Evolutionary conservation across 1,284 basidiomycete species (phyloP).

Genomic region (Mycena sp.): DNA sequence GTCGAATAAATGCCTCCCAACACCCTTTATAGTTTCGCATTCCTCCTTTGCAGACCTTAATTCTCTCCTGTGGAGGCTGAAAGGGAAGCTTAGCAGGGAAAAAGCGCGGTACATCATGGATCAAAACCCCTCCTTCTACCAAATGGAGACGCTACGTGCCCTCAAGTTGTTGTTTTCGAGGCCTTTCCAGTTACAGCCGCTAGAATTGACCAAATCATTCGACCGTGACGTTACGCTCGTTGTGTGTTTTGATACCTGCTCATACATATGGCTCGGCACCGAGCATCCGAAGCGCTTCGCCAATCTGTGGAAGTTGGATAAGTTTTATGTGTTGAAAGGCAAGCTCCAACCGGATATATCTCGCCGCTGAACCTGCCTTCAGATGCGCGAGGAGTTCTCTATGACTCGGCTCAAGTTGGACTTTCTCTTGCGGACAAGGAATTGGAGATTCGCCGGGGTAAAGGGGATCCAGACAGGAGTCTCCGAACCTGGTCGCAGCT

Average conservation of each 20-base stretch:
- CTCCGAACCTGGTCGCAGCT: neutral
- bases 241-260: neutral
- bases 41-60: neutral
- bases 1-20: neutral
- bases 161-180: neutral
- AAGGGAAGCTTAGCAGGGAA: neutral
- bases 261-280: neutral
- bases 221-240: neutral
- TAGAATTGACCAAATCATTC: neutral
- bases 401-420: neutral
- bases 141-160: neutral
- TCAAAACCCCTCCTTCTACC: neutral
- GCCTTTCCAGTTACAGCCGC: neutral
- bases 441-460: neutral
- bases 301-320: neutral
- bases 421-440: neutral
- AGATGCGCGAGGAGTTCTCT: neutral
- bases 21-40: neutral
- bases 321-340: conserved; percentile 1
- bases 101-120: neutral
- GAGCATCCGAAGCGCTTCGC: neutral
- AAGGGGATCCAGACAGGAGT: neutral
- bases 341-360: neutral
- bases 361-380: neutral
- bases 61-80: conserved; percentile 1